Evolutionary conservation across 148 eudicot species (phyloP), one percentile per base, ranked within the genome.

Genomic region (Rhododendron ovatum): DNA sequence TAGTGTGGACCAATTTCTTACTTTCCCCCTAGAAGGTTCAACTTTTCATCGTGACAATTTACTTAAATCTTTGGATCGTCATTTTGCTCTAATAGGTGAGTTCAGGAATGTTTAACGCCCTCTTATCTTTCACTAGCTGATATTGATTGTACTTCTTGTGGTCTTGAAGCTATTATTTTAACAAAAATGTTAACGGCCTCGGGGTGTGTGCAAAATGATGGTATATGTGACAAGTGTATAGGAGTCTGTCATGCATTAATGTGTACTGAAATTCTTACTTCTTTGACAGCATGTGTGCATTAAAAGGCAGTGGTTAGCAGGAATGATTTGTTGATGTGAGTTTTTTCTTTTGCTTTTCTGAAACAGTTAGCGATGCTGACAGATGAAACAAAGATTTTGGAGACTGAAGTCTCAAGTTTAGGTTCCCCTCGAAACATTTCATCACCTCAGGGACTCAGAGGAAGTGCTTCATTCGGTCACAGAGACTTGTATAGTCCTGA

Each of bases 361-460:
- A 41, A 88, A 86, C 91, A 95, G 98, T 80, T 93, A 47, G 91
- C 88, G 18, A 88, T 91, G 90, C 90, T 97, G 81, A 86, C 89
- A 7, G 98, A 95, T 69, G 99, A 97, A 91, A 91, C 95, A 86
- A 95, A 91, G 86, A 65, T 85, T 79, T 87, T 97, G 93, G 98
- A 95, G 91, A 90, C 91, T 2, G 96, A 94, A 89, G 86, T 84
- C 37, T 88, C 93, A 85, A 90, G 88, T 57, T 86, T 86, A 8
- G 90, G 90, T 87, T 92, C 94, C 37, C 95, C 98, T 47, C 98
- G 90, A 11, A 90, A 86, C 17, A 88, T 88, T 78, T 86, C 90
- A 71, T 87, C 90, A 82, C 65, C 93, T 55, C 94, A 92, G 87
- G 92, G 93, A 78, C 73, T 84, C 51, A 89, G 96, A 61, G 92